Conservation (phyloP, 106 monocot species). For the Posidonia australis region DNA sequence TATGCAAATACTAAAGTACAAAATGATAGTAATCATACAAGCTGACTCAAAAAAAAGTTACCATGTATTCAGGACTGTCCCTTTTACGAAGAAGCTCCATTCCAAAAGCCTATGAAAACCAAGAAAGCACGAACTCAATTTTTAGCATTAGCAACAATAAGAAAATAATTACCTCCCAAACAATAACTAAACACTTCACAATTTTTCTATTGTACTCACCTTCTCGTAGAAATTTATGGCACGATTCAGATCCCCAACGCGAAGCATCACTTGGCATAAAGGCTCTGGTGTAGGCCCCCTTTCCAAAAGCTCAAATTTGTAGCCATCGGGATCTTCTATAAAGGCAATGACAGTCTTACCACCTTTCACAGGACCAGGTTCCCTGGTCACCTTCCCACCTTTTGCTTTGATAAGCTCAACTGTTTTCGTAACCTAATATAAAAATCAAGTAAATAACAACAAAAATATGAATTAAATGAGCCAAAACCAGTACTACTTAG, state of each 20-base stretch:
- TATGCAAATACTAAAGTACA: no score
- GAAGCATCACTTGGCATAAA: conserved; percentile 90
- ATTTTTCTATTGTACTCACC: conserved; percentile 19
- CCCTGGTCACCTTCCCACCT: conserved; percentile 80
- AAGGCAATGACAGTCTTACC: conserved; percentile 76
- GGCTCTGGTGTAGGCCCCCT: conserved; percentile 72
- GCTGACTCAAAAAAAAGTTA: conserved; percentile 6
- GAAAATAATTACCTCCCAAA: no score
- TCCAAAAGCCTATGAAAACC: conserved; percentile 62
- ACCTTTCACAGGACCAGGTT: conserved; percentile 78
- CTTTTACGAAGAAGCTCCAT: conserved; percentile 86
- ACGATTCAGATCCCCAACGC: conserved; percentile 71
- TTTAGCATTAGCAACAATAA: background rate
- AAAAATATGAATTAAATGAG: background rate
- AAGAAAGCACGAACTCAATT: background rate
- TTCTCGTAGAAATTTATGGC: conserved; percentile 74
- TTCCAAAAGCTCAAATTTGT: conserved; percentile 84
- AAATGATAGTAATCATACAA: no score
- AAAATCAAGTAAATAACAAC: background rate
- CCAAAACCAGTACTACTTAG: no score
- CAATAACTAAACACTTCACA: background rate
- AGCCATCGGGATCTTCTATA: conserved; percentile 86
- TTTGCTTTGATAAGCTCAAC: conserved; percentile 83
- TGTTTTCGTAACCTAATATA: conserved; percentile 47
- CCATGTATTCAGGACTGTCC: conserved; percentile 93